Evolutionary conservation across 2,329 filamentous ascomycete species (phyloP).

Genomic region (Xylogone sp.): DNA sequence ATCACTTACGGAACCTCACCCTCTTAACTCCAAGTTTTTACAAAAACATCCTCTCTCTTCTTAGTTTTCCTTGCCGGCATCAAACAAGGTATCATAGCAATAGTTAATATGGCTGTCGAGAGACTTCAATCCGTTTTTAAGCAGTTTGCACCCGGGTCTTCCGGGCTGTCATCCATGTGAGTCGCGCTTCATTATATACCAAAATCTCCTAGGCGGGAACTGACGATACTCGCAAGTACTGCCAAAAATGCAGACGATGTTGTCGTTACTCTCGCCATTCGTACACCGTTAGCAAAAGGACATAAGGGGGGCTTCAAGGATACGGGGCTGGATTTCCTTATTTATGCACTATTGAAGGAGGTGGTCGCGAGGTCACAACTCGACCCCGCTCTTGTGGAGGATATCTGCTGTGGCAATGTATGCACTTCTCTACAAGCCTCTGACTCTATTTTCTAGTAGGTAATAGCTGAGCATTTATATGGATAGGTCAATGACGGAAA

Average conservation of each 20-base stretch:
- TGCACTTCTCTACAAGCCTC: slow-evolving; percentile 22
- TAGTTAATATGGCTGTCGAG: slow-evolving; percentile 69
- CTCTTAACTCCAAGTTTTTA: neutral
- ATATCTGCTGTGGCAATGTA: slow-evolving; percentile 91
- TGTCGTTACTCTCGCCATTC: slow-evolving; percentile 88
- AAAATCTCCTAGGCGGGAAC: slow-evolving; percentile 19
- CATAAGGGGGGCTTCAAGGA: slow-evolving; percentile 95
- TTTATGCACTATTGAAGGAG: slow-evolving; percentile 79
- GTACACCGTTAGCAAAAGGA: slow-evolving; percentile 85
- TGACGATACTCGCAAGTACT: slow-evolving; percentile 51
- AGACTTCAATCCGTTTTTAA: slow-evolving; percentile 83
- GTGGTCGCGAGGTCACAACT: slow-evolving; percentile 68
- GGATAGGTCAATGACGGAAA: slow-evolving; percentile 74
- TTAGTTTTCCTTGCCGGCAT: neutral
- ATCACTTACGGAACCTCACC: neutral
- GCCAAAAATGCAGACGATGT: slow-evolving; percentile 94
- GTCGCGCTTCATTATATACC: slow-evolving; percentile 27
- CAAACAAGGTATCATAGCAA: neutral
- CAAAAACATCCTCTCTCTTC: neutral
- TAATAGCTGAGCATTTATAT: neutral
- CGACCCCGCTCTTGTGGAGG: slow-evolving; percentile 78
- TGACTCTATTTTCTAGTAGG: neutral
- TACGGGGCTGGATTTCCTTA: slow-evolving; percentile 79
- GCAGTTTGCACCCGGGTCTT: slow-evolving; percentile 74
- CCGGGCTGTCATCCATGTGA: slow-evolving; percentile 74